Base-by-base conservation (phyloP, 2,329 filamentous ascomycete genomes). In the Aspergillus hortae region DNA sequence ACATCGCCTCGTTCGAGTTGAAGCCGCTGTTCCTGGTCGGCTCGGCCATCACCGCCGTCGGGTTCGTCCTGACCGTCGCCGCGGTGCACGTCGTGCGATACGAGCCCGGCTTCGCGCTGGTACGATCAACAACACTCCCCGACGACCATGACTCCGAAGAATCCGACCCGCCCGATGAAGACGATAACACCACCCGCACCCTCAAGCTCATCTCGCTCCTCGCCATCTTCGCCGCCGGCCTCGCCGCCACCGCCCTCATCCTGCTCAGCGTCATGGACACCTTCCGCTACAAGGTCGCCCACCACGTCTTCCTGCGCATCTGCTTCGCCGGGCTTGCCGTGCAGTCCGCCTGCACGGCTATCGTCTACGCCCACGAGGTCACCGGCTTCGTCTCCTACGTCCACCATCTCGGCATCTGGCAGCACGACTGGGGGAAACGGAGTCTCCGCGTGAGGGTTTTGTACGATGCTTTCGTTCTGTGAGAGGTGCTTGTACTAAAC, bases 321-420 rank as follows among this genome's bases (percentile, higher is more conserved):
- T 61, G 58, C 44, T 61, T 61, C 25, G 53, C 56, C 1, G 56
- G 56, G 0, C 25, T 61, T n/a, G 58, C 59, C 1, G 21, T 61
- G n/a, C 56, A 60, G 35, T 56, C 59, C 6, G 55, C 56, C 1
- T 56, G 56, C 11, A 61, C 59, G 7, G 56, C 56, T 2, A 48
- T 61, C n/a, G 59, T 61, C 6, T 61, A 60, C 27, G 54, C 55
- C 14, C 54, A 57, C n/a, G 59, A 61, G 49, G 58, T 61, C 6
- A 44, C 57, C 6, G 52, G 52, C n/a, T 58, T 58, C 21, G 45
- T 61, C 3, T 48, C 53, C 1, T 57, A 53, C 32, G 21, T 60
- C 32, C 50, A 51, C 9, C 54, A 61, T 41, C 40, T 56, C 19
- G 56, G 57, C 2, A 32, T 46, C 32, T 57, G 50, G 51, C 44